phyloP scores from a whole-genome alignment of 1,139 yeast species.

The Pneumocystis murina region DNA sequence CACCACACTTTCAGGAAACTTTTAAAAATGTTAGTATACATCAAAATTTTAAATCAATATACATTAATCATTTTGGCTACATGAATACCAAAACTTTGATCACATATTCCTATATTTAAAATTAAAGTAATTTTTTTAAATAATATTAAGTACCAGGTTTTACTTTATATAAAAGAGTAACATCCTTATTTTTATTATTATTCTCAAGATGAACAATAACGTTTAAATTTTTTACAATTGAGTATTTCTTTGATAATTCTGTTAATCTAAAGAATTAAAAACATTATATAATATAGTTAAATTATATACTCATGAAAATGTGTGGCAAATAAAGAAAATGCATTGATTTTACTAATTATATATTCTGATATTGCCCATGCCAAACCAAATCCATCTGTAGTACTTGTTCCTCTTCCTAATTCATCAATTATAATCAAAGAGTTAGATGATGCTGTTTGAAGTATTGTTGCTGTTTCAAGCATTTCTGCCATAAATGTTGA shows the following conservation, averaged over 20 bases:
- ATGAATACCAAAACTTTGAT: conserved; percentile 91
- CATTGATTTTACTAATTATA: conserved; percentile 50
- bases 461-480: conserved; percentile 86
- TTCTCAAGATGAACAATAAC: conserved; percentile 82
- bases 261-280: conserved; percentile 32
- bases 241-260: conserved; percentile 46
- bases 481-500: conserved; percentile 97
- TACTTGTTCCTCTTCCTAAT: conserved; percentile 89
- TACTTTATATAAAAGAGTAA: conserved; percentile 4
- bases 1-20: conserved; percentile 76
- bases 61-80: conserved; percentile 59
- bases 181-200: conserved; percentile 18
- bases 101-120: conserved; percentile 80
- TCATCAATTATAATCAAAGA: conserved; percentile 88
- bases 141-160: not conserved
- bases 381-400: conserved; percentile 93
- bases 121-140: conserved; percentile 57
- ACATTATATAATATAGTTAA: not conserved
- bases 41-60: not conserved
- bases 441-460: conserved; percentile 69
- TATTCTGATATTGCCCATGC: conserved; percentile 94
- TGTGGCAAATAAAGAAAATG: conserved; percentile 85
- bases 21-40: conserved; percentile 30
- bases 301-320: conserved; percentile 64
- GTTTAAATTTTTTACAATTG: conserved; percentile 60